A percentile compares a stretch with the other conserved stretches of the same genome.
Conservation (phyloP, 2,329 filamentous ascomycete species). For the Rugonectria rugulosa region DNA sequence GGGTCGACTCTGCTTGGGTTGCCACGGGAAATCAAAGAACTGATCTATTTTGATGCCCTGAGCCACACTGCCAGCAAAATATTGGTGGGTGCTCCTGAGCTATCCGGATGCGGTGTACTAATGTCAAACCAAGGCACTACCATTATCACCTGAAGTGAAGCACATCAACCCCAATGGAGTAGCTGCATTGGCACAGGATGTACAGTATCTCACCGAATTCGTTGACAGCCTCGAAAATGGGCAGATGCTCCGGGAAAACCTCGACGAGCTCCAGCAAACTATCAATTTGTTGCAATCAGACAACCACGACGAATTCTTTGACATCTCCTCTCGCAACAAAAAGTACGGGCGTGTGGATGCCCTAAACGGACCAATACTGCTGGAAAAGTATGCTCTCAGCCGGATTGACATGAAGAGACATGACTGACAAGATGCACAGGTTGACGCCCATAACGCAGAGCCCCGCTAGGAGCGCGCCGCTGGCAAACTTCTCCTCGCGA, state of each 20-base stretch:
- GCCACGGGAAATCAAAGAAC: constrained; percentile 94
- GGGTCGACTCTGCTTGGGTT: constrained; percentile 89
- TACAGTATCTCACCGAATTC: constrained; percentile 83
- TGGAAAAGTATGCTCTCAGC: constrained; percentile 77
- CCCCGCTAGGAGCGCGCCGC: constrained; percentile 67
- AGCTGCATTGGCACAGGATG: constrained; percentile 80
- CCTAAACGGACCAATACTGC: constrained; percentile 82
- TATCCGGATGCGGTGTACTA: constrained; percentile 10
- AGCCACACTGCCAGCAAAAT: constrained; percentile 90
- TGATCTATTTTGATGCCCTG: constrained; percentile 97
- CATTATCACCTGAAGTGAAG: constrained; percentile 79
- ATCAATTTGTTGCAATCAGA: constrained; percentile 86
- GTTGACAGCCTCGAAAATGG: constrained; percentile 85
- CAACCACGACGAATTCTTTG: constrained; percentile 97
- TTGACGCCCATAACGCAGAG: constrained; percentile 70
- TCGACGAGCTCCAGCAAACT: constrained; percentile 94
- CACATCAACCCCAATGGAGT: constrained; percentile 90
- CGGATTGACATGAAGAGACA: neutral
- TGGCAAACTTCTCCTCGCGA: constrained; percentile 76
- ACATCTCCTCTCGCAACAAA: constrained; percentile 86
- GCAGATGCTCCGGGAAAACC: constrained; percentile 84
- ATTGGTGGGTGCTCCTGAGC: constrained; percentile 58
- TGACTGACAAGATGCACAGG: constrained; percentile 50
- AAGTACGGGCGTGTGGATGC: constrained; percentile 95
- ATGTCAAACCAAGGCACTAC: constrained; percentile 65